A percentile compares a stretch with the other conserved stretches of the same genome.
phyloP scores from a whole-genome alignment of 306 rosid genomes.

The Vachellia collinsii region DNA sequence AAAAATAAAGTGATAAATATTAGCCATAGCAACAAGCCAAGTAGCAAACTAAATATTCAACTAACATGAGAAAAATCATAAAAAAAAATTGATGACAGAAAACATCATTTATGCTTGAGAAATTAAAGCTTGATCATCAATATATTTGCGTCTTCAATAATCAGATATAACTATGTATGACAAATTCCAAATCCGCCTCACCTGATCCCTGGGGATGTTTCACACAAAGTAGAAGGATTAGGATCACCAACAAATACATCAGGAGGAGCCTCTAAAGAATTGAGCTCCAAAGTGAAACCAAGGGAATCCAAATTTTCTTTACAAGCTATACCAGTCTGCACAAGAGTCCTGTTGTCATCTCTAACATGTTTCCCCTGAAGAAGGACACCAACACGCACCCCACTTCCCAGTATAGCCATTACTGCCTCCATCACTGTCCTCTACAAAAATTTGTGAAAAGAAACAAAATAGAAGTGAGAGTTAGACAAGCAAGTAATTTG shows the following conservation, averaged over 20 bases:
- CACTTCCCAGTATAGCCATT: slow-evolving; percentile 70
- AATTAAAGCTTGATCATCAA: no score
- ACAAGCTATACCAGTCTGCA: slow-evolving; percentile 74
- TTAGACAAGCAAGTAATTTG: no score
- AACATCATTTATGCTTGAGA: no score
- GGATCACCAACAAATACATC: slow-evolving; percentile 49
- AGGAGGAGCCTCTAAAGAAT: slow-evolving; percentile 46
- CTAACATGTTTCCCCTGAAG: slow-evolving; percentile 70
- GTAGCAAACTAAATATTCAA: no score
- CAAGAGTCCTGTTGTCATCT: slow-evolving; percentile 74
- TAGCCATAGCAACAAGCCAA: slow-evolving; percentile 12
- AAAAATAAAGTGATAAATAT: slow-evolving; percentile 26
- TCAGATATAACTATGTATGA: slow-evolving; percentile 2
- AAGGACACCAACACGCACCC: slow-evolving; percentile 66
- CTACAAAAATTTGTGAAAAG: slow-evolving; percentile 40
- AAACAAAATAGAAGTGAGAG: not conserved
- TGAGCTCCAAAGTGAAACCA: slow-evolving; percentile 76
- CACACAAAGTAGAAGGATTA: slow-evolving; percentile 45
- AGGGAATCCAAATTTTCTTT: slow-evolving; percentile 72
- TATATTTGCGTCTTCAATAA: not conserved
- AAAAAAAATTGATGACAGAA: no score
- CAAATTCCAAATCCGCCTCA: slow-evolving; percentile 36
- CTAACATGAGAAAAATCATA: no score
- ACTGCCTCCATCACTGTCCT: slow-evolving; percentile 81
- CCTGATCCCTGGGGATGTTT: slow-evolving; percentile 50